phyloP scores from a whole-genome alignment of 176 grass and related monocot genomes.

The Otatea glauca region DNA sequence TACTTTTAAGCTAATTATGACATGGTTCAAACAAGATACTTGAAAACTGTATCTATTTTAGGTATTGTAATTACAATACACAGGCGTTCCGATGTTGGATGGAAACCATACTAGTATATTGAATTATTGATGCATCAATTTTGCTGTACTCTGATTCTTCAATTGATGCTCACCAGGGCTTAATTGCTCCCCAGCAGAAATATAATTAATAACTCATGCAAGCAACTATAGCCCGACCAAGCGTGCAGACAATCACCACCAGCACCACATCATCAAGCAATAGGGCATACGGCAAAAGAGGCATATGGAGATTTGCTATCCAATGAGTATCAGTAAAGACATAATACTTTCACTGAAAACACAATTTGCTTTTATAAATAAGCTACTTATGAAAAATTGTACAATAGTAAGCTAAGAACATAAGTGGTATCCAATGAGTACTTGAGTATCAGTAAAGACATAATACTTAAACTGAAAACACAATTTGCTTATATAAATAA shows the following conservation, averaged over 20 bases:
- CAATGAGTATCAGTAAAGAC: neutral
- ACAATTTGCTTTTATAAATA: constrained; percentile 21
- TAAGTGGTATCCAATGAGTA: no score
- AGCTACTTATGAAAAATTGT: constrained; percentile 1
- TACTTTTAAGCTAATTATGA: neutral
- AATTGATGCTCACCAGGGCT: neutral
- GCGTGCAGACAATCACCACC: neutral
- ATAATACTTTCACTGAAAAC: neutral
- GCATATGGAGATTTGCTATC: neutral
- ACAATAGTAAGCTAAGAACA: no score
- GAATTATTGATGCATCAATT: neutral
- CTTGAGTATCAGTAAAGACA: no score
- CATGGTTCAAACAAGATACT: neutral
- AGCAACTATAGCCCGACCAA: neutral
- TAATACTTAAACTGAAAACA: no score
- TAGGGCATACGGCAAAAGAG: neutral
- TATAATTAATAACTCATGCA: neutral
- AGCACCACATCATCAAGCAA: neutral
- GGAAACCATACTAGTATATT: neutral
- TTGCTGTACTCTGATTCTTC: neutral
- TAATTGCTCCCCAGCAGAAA: neutral
- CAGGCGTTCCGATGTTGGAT: neutral
- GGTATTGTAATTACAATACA: neutral
- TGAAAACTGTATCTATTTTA: neutral
- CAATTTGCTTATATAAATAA: no score